Conservation (phyloP, 805 yeast genomes). For the Groenewaldozyma tartarivorans region DNA sequence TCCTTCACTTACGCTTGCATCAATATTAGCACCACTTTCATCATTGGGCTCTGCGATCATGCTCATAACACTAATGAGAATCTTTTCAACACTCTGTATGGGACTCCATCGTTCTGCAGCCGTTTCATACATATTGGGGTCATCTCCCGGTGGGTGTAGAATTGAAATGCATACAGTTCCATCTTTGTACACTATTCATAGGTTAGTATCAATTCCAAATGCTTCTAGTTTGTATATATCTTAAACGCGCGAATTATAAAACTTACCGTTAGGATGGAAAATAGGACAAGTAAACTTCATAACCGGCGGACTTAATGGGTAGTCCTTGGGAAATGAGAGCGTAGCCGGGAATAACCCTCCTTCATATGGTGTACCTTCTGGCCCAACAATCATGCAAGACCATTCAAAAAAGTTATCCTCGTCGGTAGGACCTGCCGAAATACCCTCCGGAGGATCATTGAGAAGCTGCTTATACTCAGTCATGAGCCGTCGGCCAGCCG, state of each 20-base stretch:
- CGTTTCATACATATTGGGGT: slow-evolving; percentile 88
- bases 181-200: slow-evolving; percentile 54
- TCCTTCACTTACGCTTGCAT: slow-evolving; percentile 35
- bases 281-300: slow-evolving; percentile 71
- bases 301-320: slow-evolving; percentile 75
- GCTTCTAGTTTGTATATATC: not conserved
- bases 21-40: slow-evolving; percentile 89
- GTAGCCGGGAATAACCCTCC: slow-evolving; percentile 80
- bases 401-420: slow-evolving; percentile 68
- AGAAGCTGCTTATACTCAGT: slow-evolving; percentile 83
- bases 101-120: slow-evolving; percentile 99
- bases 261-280: slow-evolving; percentile 70
- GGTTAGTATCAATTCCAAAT: not conserved
- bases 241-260: not conserved
- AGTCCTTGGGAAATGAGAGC: slow-evolving; percentile 63
- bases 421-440: slow-evolving; percentile 80
- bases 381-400: slow-evolving; percentile 83
- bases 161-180: slow-evolving; percentile 96
- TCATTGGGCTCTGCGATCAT: slow-evolving; percentile 94
- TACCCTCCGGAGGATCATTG: slow-evolving; percentile 88
- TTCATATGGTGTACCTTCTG: slow-evolving; percentile 74
- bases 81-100: slow-evolving; percentile 95
- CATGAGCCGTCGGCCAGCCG: slow-evolving; percentile 80
- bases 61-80: slow-evolving; percentile 81
- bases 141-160: slow-evolving; percentile 93